Conservation (phyloP, 805 yeast genomes). For the Candida xiaguanensis region DNA sequence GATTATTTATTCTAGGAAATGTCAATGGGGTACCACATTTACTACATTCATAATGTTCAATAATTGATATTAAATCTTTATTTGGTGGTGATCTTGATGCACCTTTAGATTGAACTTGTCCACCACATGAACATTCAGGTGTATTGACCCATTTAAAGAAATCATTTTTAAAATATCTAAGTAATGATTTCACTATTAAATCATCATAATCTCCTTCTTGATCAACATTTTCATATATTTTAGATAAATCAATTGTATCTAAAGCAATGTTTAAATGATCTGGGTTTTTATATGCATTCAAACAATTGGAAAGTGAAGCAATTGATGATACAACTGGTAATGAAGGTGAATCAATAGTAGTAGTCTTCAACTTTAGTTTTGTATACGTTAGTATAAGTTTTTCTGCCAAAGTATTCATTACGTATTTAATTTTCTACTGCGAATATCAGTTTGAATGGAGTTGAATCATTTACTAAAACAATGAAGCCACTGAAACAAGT, state of each 20-base stretch:
- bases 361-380: slow-evolving; percentile 5
- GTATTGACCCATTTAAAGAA: slow-evolving; percentile 83
- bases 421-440: too few species aligned
- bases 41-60: slow-evolving; percentile 64
- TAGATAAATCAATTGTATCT: slow-evolving; percentile 57
- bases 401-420: slow-evolving; percentile 8
- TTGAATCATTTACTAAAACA: too few species aligned
- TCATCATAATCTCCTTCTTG: slow-evolving; percentile 30
- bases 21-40: slow-evolving; percentile 46
- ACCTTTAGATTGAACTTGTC: slow-evolving; percentile 31
- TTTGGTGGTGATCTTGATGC: slow-evolving; percentile 35
- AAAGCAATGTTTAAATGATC: slow-evolving; percentile 47
- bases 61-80: slow-evolving; percentile 45
- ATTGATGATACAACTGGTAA: slow-evolving; percentile 4
- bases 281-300: slow-evolving; percentile 14
- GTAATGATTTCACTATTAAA: slow-evolving; percentile 28
- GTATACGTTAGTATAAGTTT: slow-evolving; percentile 9
- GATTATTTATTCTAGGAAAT: slow-evolving; percentile 77
- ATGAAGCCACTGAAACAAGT: too few species aligned
- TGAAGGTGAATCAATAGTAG: neutral
- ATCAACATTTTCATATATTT: slow-evolving; percentile 61
- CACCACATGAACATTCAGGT: slow-evolving; percentile 59
- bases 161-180: slow-evolving; percentile 57
- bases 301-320: slow-evolving; percentile 1
- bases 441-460: too few species aligned